Conservation (phyloP, 257 asterid genomes). For the Solanum chiquidenum region DNA sequence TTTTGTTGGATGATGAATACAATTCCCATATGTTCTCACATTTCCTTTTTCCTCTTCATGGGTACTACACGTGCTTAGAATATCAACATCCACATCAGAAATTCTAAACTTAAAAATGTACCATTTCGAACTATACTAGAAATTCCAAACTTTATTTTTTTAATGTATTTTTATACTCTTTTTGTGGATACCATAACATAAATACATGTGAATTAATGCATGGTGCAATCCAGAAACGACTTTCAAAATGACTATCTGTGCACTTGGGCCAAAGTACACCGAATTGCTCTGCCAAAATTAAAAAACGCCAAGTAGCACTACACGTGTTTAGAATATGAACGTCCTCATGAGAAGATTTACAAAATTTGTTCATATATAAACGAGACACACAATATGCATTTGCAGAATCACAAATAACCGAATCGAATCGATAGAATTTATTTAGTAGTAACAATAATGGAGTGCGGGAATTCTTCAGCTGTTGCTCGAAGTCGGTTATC, state of each 20-base stretch:
- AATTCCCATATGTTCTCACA: background rate
- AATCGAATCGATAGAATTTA: background rate
- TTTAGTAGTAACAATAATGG: slow-evolving; percentile 13
- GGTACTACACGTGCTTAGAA: background rate
- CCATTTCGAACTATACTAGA: background rate
- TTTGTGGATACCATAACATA: no score
- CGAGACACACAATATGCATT: background rate
- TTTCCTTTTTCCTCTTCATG: background rate
- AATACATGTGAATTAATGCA: background rate
- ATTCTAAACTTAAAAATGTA: background rate
- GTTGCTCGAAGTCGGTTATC: slow-evolving; percentile 75
- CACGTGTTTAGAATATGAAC: background rate
- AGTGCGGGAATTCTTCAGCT: slow-evolving; percentile 27
- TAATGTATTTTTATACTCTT: no score
- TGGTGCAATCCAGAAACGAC: background rate
- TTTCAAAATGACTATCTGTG: background rate
- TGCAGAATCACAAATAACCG: background rate
- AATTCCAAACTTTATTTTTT: no score
- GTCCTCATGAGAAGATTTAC: background rate
- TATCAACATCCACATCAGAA: background rate
- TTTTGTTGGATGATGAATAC: background rate
- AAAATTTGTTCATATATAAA: background rate
- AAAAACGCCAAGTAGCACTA: background rate
- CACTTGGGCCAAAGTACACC: background rate
- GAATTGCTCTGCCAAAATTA: background rate